Conservation (phyloP, 202 grass and related monocot genomes). For the Cymbopogon flexuosus region DNA sequence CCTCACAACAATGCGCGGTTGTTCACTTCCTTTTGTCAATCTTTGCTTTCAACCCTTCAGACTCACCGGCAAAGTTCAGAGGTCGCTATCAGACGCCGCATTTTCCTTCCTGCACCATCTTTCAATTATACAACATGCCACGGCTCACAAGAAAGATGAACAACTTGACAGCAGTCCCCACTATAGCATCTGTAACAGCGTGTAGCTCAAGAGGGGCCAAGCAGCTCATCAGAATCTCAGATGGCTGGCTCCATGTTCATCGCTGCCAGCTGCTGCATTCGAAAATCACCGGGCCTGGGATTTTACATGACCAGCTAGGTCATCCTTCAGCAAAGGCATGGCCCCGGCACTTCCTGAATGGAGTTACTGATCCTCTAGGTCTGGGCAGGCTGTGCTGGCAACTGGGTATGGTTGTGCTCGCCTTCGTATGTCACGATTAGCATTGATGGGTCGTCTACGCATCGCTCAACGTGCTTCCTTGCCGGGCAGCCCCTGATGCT, state of each 20-base stretch:
- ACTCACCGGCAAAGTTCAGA: not conserved
- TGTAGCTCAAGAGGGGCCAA: constrained; percentile 28
- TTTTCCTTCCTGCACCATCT: constrained; percentile 27
- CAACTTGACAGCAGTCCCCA: constrained; percentile 27
- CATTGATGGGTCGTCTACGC: constrained; percentile 85
- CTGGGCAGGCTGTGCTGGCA: constrained; percentile 49
- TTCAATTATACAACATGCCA: constrained; percentile 14
- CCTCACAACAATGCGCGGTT: constrained; percentile 20
- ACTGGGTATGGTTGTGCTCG: constrained; percentile 68
- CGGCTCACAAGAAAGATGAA: constrained; percentile 24
- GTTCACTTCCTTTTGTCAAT: constrained; percentile 24
- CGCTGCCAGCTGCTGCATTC: constrained; percentile 3
- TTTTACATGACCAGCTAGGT: not conserved
- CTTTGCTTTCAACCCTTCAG: constrained; percentile 30
- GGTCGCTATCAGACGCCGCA: constrained; percentile 9
- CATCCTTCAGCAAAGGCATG: not conserved
- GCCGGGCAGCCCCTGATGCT: constrained; percentile 89
- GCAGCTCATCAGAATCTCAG: constrained; percentile 27
- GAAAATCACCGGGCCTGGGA: not conserved
- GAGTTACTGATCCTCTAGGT: constrained; percentile 23
- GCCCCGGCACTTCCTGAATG: not conserved
- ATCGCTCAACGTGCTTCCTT: constrained; percentile 92
- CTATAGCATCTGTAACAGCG: constrained; percentile 17
- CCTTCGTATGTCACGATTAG: constrained; percentile 91
- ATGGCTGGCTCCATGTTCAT: constrained; percentile 1